Conservation (phyloP, 176 grass and related monocot species). For the Chrysopogon serrulatus region DNA sequence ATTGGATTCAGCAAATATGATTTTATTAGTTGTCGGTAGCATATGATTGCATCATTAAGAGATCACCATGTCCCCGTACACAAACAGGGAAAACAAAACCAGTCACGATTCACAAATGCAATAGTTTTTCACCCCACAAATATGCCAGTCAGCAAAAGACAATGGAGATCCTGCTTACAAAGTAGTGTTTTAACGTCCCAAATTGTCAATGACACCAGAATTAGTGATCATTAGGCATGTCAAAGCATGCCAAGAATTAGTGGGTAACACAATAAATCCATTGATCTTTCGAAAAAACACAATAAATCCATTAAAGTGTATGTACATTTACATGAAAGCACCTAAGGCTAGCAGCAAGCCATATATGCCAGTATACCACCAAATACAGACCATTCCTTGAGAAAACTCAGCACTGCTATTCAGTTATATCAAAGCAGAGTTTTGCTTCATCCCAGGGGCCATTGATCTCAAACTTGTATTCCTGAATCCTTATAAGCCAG, state of each 20-base stretch:
- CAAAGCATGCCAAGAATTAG: background rate
- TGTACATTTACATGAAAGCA: conserved; percentile 2
- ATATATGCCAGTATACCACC: background rate
- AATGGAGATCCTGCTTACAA: background rate
- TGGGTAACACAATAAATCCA: background rate
- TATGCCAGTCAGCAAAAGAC: background rate
- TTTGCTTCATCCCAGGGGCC: conserved; percentile 97
- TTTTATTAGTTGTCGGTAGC: background rate
- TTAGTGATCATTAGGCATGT: conserved; percentile 1
- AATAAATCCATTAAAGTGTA: background rate
- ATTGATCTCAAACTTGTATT: conserved; percentile 99
- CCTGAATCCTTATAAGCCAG: conserved; percentile 95
- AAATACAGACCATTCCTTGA: background rate
- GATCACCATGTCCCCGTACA: background rate
- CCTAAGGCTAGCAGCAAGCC: background rate
- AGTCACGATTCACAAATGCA: background rate
- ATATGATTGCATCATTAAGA: background rate
- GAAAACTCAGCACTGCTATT: conserved; percentile 13
- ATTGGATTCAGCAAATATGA: background rate
- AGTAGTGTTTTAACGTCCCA: background rate
- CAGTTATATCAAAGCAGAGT: conserved; percentile 94
- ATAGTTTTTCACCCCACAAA: background rate
- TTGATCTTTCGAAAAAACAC: too few species aligned
- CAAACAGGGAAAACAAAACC: background rate
- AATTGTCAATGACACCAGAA: background rate